These are phyloP conservation scores for Phytophthora nicotianae DNA, from an alignment of 352 stramenopile species.

Conservation along the genomic window DNA sequence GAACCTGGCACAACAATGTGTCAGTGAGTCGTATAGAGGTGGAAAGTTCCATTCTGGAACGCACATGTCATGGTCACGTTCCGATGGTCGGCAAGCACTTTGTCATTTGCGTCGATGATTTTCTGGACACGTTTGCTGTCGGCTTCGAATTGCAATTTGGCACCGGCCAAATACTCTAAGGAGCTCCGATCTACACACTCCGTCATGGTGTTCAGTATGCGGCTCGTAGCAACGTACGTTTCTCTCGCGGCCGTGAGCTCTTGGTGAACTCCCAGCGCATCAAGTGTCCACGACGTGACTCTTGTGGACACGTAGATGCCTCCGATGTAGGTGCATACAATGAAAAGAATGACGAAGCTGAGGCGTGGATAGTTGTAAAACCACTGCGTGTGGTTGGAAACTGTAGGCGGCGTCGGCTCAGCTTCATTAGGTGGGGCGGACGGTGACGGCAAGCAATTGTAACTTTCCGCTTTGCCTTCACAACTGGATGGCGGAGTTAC, in stretches of 20 bases:
- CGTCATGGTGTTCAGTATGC: conserved; percentile 36
- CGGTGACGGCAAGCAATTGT: conserved; percentile 27
- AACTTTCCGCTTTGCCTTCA: conserved; percentile 14
- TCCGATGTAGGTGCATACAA: conserved; percentile 44
- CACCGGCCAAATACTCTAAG: conserved; percentile 29
- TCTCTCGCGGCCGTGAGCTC: conserved; percentile 37
- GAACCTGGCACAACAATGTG: conserved; percentile 23
- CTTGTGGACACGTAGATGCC: conserved; percentile 51
- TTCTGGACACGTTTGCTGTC: conserved; percentile 32
- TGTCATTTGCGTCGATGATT: conserved; percentile 37
- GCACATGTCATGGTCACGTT: conserved; percentile 33
- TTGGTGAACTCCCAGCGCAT: conserved; percentile 28
- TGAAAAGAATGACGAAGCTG: conserved; percentile 58
- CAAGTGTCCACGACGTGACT: conserved; percentile 40
- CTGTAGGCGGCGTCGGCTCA: conserved; percentile 1
- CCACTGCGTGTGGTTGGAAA: conserved; percentile 16
- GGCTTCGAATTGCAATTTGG: conserved; percentile 35
- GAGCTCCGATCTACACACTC: conserved; percentile 42
- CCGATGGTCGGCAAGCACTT: conserved; percentile 15
- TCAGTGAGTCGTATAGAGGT: neutral
- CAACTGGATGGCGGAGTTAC: conserved; percentile 4
- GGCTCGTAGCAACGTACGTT: conserved; percentile 39
- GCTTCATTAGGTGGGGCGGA: conserved; percentile 6
- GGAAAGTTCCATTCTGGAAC: conserved; percentile 7
- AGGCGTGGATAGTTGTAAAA: conserved; percentile 53